These are phyloP conservation scores for Blastosporella zonata DNA, from an alignment of 1,284 basidiomycete genomes.

Conservation along the genomic window DNA sequence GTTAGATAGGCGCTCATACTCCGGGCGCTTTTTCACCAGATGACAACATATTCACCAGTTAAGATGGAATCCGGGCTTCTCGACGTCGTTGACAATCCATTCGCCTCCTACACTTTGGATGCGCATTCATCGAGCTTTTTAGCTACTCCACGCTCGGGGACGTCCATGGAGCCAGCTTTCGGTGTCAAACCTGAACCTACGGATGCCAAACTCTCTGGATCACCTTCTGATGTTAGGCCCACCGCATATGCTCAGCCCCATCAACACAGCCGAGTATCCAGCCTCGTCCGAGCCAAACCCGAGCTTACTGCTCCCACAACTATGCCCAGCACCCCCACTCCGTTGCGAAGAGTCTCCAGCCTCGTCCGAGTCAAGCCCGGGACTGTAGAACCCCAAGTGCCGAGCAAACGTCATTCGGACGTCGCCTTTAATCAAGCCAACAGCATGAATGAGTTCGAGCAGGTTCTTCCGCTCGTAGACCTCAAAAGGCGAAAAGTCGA, in stretches of 20 bases:
- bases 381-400: constrained; percentile 26
- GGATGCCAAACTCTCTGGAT: constrained; percentile 1
- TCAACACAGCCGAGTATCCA: constrained; percentile 1
- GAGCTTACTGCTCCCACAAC: not conserved
- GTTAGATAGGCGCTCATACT: constrained; percentile 1
- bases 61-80: constrained; percentile 17
- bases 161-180: constrained; percentile 7
- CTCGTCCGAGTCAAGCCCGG: constrained; percentile 31
- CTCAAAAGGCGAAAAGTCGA: constrained; percentile 33
- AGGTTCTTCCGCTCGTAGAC: not conserved
- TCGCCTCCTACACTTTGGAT: not conserved
- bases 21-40: constrained; percentile 2
- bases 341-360: constrained; percentile 11
- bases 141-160: constrained; percentile 1
- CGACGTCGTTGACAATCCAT: constrained; percentile 13
- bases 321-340: not conserved
- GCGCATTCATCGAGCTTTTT: constrained; percentile 5
- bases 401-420: constrained; percentile 34
- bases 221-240: not conserved
- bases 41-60: not conserved
- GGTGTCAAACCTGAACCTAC: constrained; percentile 14
- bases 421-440: constrained; percentile 18
- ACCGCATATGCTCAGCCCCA: not conserved
- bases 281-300: not conserved
- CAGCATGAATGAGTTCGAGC: not conserved